Percentiles rank a stretch among this genome's conserved stretches.
Conservation (phyloP, 2,329 filamentous ascomycete genomes). For the Westerdykella ornata region DNA sequence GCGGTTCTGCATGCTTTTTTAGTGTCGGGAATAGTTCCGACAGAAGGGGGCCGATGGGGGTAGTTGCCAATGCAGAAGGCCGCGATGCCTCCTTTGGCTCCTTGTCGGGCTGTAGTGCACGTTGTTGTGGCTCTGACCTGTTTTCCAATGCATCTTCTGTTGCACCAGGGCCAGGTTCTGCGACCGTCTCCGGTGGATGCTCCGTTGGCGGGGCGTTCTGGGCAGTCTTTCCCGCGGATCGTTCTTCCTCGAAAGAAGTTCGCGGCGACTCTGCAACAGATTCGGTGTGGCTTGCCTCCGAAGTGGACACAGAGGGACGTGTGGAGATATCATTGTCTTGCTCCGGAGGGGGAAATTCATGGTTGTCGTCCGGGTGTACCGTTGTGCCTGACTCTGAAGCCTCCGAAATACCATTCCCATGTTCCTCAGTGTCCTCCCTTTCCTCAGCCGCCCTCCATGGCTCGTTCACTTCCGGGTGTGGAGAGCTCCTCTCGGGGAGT, state of each 20-base stretch:
- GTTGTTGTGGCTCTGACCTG: too few relatives aligned
- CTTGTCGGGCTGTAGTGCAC: background rate
- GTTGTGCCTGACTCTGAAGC: constrained; percentile 30
- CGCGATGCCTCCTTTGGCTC: background rate
- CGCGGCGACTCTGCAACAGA: constrained; percentile 27
- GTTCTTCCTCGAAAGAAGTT: constrained; percentile 35
- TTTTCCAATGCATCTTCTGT: background rate
- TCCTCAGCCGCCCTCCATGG: background rate
- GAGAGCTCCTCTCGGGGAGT: constrained; percentile 1
- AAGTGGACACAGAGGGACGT: constrained; percentile 31
- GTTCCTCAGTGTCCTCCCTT: background rate
- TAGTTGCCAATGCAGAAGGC: background rate
- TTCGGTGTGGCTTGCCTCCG: constrained; percentile 31
- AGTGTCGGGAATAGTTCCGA: constrained; percentile 21
- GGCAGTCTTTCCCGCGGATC: background rate
- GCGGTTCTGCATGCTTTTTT: constrained; percentile 4
- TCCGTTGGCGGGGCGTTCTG: background rate
- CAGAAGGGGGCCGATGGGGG: constrained; percentile 11
- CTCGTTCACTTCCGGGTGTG: too few relatives aligned
- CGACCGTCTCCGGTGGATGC: background rate
- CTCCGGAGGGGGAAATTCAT: constrained; percentile 2
- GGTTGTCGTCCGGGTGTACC: constrained; percentile 17
- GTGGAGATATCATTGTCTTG: constrained; percentile 28
- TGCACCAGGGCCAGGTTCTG: background rate
- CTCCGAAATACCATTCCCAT: constrained; percentile 20